Percentiles rank a stretch among this genome's conserved stretches.
Conservation (phyloP, 2,329 filamentous ascomycete genomes). For the Corynespora cassiicola region DNA sequence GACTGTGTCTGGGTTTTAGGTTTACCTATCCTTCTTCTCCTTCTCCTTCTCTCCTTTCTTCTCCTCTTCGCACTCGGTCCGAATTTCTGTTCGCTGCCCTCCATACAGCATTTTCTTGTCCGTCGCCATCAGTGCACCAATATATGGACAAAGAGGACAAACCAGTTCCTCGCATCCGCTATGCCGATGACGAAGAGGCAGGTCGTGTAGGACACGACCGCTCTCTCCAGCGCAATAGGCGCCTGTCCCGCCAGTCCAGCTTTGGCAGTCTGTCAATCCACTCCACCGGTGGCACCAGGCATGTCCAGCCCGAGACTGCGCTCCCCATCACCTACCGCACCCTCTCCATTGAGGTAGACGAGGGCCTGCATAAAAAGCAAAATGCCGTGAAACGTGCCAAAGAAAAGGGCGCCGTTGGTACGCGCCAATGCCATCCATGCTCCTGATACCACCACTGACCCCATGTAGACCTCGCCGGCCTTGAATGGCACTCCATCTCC, state of each 20-base stretch:
- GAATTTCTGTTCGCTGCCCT: constrained; percentile 7
- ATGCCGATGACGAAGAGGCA: constrained; percentile 42
- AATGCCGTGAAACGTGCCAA: constrained; percentile 37
- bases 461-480: constrained; percentile 50
- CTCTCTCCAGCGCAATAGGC: constrained; percentile 23
- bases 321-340: constrained; percentile 54
- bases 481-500: constrained; percentile 72
- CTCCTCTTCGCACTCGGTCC: not conserved
- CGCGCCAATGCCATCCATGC: constrained; percentile 7
- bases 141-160: constrained; percentile 37
- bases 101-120: constrained; percentile 13
- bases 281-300: constrained; percentile 40
- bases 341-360: constrained; percentile 52
- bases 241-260: constrained; percentile 43
- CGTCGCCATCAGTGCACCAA: constrained; percentile 2
- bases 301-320: constrained; percentile 50
- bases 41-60: constrained; percentile 7
- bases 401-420: constrained; percentile 42
- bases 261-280: constrained; percentile 42
- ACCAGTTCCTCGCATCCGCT: constrained; percentile 29
- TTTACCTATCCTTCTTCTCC: constrained; percentile 11
- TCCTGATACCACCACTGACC: constrained; percentile 19
- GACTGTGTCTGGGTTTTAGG: too few species aligned
- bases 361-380: constrained; percentile 36
- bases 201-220: constrained; percentile 29